Base-by-base conservation (phyloP, 176 grass and related monocot species). In the Thalia dealbata region DNA sequence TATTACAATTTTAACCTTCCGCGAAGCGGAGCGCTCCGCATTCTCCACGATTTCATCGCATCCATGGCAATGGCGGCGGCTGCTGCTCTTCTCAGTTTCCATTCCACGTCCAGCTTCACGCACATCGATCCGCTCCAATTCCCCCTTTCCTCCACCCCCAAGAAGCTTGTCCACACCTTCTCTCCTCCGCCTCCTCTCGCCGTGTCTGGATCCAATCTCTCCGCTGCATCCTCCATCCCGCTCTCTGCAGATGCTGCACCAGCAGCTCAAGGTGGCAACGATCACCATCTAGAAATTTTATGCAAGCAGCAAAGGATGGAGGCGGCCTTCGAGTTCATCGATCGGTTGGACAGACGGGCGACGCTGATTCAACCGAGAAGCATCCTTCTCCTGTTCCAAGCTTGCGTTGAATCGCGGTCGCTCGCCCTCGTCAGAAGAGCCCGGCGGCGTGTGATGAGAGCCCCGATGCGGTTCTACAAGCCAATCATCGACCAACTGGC, bases 361-460 rank as follows among this genome's bases (percentile, higher is more conserved):
- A 38, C 18, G 1, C 71, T 52, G 13, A 26, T 24, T 14, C 43
- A 71, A 54, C 78, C 85, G 21, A 25, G 32, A 14, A 78, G 78
- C 8, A 80, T 84, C 3, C 41, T 72, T 65, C 54, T 79, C 0
- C 73, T 92, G 6, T 61, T 92, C 28, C 81, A 86, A 7, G 69
- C 66, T 41, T 90, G 87, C 78, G 61, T 30, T 11, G 81, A 81
- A 10, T 52, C 71, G 23, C 76, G 79, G 26, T 96, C 89, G 0
- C 56, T 92, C 25, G 45, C 82, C 3, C 64, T 50, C 2, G 80
- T 96, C 64, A 81, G 82, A 22, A 74, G 73, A 68, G 76, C 81
- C 0, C 82, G 89, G 55, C 79, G 81, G 0, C 52, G 92, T 44
- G 77, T 92, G 32, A 26, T 75, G 43, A 78, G 50, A 46, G 54